These are phyloP conservation scores for Cenococcum geophilum DNA, from an alignment of 495 filamentous ascomycete genomes.

Conservation along the genomic window DNA sequence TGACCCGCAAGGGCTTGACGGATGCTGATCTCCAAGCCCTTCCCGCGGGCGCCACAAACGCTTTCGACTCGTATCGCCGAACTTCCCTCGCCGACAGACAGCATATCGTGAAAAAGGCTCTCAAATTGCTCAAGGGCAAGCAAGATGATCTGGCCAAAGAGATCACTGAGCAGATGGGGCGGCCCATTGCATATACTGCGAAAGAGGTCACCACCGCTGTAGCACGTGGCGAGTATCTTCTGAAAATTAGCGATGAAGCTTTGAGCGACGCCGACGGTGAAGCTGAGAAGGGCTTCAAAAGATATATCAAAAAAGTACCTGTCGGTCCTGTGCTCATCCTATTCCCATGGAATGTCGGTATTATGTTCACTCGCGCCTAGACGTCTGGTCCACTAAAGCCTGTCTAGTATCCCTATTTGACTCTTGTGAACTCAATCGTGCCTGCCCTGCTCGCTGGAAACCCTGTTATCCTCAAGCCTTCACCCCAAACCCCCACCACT, in stretches of 20 bases:
- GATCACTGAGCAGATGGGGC: conserved; percentile 89
- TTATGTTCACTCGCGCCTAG: conserved; percentile 5
- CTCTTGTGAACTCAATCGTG: conserved; percentile 82
- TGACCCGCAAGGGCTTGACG: conserved; percentile 66
- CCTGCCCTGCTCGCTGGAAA: conserved; percentile 84
- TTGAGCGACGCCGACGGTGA: conserved; percentile 73
- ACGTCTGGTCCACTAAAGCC: conserved; percentile 12
- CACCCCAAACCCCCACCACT: conserved; percentile 86
- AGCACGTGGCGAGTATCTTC: conserved; percentile 70
- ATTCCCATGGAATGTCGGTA: conserved; percentile 89
- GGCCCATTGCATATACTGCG: conserved; percentile 76
- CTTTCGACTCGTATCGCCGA: conserved; percentile 64
- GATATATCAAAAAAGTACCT: conserved; percentile 80
- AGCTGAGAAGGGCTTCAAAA: conserved; percentile 74
- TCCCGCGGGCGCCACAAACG: conserved; percentile 57
- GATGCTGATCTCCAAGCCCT: conserved; percentile 59
- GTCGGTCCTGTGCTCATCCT: conserved; percentile 79
- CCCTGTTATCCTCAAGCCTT: conserved; percentile 85
- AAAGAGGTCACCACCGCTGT: conserved; percentile 78
- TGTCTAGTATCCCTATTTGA: conserved; percentile 80
- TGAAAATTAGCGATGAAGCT: conserved; percentile 68
- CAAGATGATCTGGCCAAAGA: conserved; percentile 78
- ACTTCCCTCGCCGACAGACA: conserved; percentile 61
- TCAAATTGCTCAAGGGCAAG: conserved; percentile 58
- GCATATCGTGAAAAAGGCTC: conserved; percentile 67